Evolutionary conservation across 805 yeast genomes (phyloP).

Genomic region (Lipomyces kockii): DNA sequence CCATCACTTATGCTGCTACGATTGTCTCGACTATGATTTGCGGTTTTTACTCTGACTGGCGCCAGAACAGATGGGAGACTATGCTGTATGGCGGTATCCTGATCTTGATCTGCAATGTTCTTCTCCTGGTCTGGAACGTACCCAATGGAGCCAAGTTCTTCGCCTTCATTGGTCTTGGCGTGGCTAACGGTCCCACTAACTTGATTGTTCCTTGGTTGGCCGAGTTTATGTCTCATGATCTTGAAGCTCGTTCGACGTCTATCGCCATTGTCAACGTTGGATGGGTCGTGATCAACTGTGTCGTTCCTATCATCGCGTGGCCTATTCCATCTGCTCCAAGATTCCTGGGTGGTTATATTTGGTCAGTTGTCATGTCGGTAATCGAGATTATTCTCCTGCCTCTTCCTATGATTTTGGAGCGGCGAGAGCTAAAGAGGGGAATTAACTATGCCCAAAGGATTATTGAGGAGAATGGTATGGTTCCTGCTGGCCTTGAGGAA

Average conservation of each 20-base stretch:
- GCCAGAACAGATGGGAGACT: conserved; percentile 29
- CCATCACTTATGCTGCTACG: conserved; percentile 64
- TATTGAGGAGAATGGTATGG: not conserved
- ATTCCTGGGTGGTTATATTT: conserved; percentile 25
- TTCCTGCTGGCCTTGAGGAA: not conserved
- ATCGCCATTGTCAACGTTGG: conserved; percentile 34
- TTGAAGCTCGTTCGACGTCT: conserved; percentile 29
- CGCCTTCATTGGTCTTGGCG: conserved; percentile 49
- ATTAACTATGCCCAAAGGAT: conserved; percentile 3
- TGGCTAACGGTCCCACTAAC: conserved; percentile 35
- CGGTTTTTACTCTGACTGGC: conserved; percentile 52
- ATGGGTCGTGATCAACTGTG: conserved; percentile 30
- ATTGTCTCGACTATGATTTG: conserved; percentile 47
- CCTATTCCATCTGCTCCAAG: conserved; percentile 21
- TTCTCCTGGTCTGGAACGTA: conserved; percentile 61
- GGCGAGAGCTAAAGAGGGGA: conserved; percentile 22
- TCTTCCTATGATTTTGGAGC: conserved; percentile 18
- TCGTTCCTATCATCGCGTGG: conserved; percentile 33
- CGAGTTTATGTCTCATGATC: conserved; percentile 26
- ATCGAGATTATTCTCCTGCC: conserved; percentile 17
- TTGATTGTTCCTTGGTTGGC: conserved; percentile 34
- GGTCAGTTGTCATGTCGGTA: conserved; percentile 19
- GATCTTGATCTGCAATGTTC: conserved; percentile 45
- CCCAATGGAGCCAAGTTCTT: conserved; percentile 62
- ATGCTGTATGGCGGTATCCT: conserved; percentile 23